Evolutionary conservation across 192 early-diverging fungal genomes (phyloP).

Genomic region (Podila horticola): DNA sequence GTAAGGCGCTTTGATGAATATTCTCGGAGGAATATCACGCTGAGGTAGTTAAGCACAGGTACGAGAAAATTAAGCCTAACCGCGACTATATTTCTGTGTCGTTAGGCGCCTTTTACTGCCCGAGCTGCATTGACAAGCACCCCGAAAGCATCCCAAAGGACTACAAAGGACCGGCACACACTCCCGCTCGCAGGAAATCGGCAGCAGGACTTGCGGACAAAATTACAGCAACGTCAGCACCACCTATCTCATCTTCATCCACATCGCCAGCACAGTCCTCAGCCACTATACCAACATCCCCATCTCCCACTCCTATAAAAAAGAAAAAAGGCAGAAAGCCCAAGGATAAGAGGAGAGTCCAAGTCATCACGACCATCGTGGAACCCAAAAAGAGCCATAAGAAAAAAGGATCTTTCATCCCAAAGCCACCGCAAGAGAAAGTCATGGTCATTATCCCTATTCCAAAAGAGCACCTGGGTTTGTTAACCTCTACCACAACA

Average conservation of each 20-base stretch:
- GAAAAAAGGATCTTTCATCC: background rate
- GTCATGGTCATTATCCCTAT: conserved; percentile 45
- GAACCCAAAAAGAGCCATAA: conserved; percentile 1
- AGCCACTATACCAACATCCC: background rate
- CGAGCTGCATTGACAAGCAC: conserved; percentile 34
- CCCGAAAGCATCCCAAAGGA: conserved; percentile 34
- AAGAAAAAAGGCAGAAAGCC: conserved; percentile 13
- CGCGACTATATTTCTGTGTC: background rate
- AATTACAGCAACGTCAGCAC: conserved; percentile 3
- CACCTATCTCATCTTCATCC: background rate
- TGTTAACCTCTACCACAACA: background rate
- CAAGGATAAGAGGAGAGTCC: conserved; percentile 14
- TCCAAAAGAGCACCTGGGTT: conserved; percentile 3
- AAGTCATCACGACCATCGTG: conserved; percentile 5
- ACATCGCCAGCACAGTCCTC: background rate
- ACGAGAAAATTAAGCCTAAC: background rate
- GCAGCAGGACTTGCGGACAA: conserved; percentile 6
- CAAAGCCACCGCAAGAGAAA: background rate
- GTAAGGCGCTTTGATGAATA: conserved; percentile 27
- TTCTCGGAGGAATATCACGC: background rate
- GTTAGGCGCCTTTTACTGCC: conserved; percentile 57
- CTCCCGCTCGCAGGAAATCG: conserved; percentile 21
- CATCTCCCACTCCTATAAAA: background rate
- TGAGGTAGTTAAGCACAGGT: background rate
- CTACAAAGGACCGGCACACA: conserved; percentile 27